A percentile compares a stretch with the other conserved stretches of the same genome.
Conservation (phyloP, 83 land plant genomes). For the Larix sibirica region DNA sequence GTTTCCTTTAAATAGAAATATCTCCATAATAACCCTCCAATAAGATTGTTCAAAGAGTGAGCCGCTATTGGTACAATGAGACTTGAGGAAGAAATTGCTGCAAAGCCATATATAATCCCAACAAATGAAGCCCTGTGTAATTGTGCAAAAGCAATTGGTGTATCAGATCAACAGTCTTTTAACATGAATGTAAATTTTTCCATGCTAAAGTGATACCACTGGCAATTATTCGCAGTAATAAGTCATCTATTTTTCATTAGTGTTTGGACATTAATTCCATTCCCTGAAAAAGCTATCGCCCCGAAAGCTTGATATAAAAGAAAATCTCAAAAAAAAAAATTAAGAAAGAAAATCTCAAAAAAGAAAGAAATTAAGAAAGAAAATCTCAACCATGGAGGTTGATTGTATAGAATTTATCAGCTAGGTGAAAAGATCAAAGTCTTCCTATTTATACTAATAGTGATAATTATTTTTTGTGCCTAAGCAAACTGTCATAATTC, state of each 20-base stretch:
- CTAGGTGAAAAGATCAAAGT: background rate
- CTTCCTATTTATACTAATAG: too few species aligned
- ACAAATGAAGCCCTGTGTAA: slow-evolving; percentile 89
- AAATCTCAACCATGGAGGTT: background rate
- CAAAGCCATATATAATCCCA: slow-evolving; percentile 80
- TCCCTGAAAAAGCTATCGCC: background rate
- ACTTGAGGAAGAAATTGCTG: slow-evolving; percentile 64
- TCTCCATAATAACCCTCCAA: slow-evolving; percentile 80
- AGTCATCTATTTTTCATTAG: background rate
- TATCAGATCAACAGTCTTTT: background rate
- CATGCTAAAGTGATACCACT: background rate
- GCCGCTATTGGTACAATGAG: slow-evolving; percentile 82
- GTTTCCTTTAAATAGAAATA: slow-evolving; percentile 7
- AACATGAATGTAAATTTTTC: background rate
- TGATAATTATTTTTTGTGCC: too few species aligned
- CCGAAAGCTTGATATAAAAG: background rate
- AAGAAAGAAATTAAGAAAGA: background rate
- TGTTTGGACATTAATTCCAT: background rate
- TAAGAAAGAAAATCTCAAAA: too few species aligned
- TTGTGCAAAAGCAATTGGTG: background rate
- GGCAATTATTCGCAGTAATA: background rate
- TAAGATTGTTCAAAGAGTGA: slow-evolving; percentile 83
- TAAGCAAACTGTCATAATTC: too few species aligned
- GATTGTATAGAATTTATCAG: background rate
- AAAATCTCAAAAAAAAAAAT: too few species aligned